These are phyloP conservation scores for Pulveroboletus frians DNA, from an alignment of 768 basidiomycete species.

Conservation along the genomic window DNA sequence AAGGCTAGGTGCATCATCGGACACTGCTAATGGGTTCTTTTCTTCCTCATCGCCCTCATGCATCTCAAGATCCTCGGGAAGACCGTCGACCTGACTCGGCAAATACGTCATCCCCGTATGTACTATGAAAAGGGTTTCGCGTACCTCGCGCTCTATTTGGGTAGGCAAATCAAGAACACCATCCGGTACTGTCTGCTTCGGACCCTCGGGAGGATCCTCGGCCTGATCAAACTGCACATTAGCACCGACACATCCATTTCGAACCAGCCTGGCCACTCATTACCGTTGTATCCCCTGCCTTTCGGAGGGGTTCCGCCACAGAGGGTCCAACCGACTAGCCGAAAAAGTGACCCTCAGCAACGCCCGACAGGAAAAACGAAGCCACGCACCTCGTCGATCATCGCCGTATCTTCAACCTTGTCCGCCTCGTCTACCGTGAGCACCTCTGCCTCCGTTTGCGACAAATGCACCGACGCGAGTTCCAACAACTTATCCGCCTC, in stretches of 20 bases:
- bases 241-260: neutral
- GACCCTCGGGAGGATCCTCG: neutral
- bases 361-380: neutral
- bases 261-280: slow-evolving; percentile 1
- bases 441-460: neutral
- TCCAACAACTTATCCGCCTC: slow-evolving; percentile 17
- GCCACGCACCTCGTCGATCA: slow-evolving; percentile 10
- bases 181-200: neutral
- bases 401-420: neutral
- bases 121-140: neutral
- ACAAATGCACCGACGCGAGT: slow-evolving; percentile 25
- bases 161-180: neutral
- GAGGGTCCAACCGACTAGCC: neutral
- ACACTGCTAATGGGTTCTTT: no score
- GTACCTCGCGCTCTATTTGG: neutral
- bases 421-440: neutral
- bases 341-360: neutral
- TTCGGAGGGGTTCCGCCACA: neutral
- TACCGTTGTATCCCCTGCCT: neutral
- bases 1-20: neutral
- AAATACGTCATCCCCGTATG: neutral
- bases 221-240: neutral
- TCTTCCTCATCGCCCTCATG: no score
- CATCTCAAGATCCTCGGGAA: neutral
- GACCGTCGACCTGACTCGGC: neutral